Evolutionary conservation across 2,329 filamentous ascomycete genomes (phyloP), one percentile per base, ranked within the genome.

Genomic region (Aspergillus sergii): DNA sequence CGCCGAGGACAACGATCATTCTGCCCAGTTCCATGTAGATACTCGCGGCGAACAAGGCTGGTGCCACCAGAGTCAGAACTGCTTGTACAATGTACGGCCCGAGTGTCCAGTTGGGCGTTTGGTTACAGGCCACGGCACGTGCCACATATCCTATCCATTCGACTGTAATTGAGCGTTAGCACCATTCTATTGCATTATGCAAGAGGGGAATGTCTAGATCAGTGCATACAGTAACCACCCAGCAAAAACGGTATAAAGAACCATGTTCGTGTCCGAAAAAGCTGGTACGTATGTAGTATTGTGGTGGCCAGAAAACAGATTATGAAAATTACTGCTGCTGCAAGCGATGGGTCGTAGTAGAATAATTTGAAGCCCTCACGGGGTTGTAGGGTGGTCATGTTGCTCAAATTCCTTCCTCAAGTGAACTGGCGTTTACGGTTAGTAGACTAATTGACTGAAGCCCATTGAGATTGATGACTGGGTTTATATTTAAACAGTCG

Each of bases 21-120:
- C 68, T 61, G 0, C 70, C 70, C 8, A 72, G 62, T 19, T 67
- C 59, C 70, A 72, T 72, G 30, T 72, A 72, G 14, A 72, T 68
- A 1, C 66, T 69, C 3, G 70, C 70, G 0, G 70, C 67, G 32
- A 72, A 69, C 8, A 72, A 58, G 4, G 69, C 64, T 5, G 70
- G 70, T 0, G 70, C 70, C 0, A 72, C 50, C 4, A 72, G 60
- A 21, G 71, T 61, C 7, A 71, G 59, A 9, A 72, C 57, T 12
- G 64, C 64, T 14, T 72, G 66, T 12, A 63, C 56, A 9, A 72
- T 62, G 21, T 69, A 72, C 11, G 69, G 68, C 19, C 61, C 66
- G 6, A 64, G 62, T 7, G 62, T 63, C 61, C 63, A 72, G 50
- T 72, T 30, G 5, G 70, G 70, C 1, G 64, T 62, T 62, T 71